Evolutionary conservation across 73 alveolate genomes (phyloP), one percentile per base, ranked within the genome.

Genomic region (Paramecium primaurelia): DNA sequence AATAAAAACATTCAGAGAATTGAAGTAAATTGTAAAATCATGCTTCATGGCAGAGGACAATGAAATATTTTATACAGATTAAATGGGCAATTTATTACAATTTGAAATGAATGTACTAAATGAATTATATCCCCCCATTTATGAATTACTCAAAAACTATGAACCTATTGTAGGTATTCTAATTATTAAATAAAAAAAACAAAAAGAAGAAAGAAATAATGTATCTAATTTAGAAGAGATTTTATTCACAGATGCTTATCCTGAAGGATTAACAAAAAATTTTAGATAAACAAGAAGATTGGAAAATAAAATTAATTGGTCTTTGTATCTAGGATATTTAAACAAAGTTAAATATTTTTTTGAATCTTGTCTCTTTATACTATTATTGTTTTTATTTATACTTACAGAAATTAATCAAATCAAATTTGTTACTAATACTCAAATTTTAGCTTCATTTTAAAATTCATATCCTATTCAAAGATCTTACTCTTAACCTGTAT

Each of bases 91-190:
- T 80, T 45, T 80, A 45, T 26, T 80, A 80, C 10, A 45, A 28
- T 80, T 80, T 26, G 38, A 80, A 45, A 80, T 80, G 91, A 47
- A 80, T 14, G 20, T 80, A 26, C 32, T 80, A 11, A 64, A 80
- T 14, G 71, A 40, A 12, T 80, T 80, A 80, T 80, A 45, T 28
- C 91, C 91, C 3, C 49, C 77, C 4, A 42, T 80, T 20, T 80
- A 80, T 47, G 91, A 80, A 32, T 44, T 80, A 44, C 34, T 80
- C 8, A 80, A 54, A 80, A 80, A 80, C 30, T 80, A 80, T 45
- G 91, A 80, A 47, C 91, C 91, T 44, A 42, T 25, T 25, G 77
- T 80, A 8, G 91, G 75, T 45, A 18, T 80, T 11, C 12, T 45
- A 28, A 49, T 80, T 26, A 22, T 42, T 12, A 80, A 49, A 80